Evolutionary conservation across 768 basidiomycete genomes (phyloP), one percentile per base, ranked within the genome.

Genomic region (Sutorius australiensis): DNA sequence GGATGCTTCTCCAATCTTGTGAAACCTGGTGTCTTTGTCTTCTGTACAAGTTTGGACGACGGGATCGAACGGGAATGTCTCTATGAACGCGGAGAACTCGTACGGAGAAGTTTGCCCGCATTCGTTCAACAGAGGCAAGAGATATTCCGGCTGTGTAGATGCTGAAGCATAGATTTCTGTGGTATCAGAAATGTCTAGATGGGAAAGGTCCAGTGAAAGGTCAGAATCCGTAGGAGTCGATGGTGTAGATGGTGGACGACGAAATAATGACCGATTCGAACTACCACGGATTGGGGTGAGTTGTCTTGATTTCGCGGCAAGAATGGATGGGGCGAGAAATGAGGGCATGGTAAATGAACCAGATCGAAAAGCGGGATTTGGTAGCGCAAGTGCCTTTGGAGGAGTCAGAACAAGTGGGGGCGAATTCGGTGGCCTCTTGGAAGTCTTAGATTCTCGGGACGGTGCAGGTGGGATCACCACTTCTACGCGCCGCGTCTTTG

Each of bases 1-100:
- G 45, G 89, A 92, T 7, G 97, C 97, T 72, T 99, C 97, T 38
- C 95, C 95, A 42, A 98, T 85, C 71, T 99, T 99, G 59, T 72
- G 76, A 70, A 93, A 92, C 6, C 51, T 68, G 21, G 69, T 54
- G 55, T 71, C 58, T 59, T 59, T 71, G 60, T 54, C 61, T 33
- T 62, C 59, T 30, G 59, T 56, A 10, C 64, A 62, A 39, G 69
- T 67, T 42, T 65, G 72, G n/a, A 88, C 78, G 49, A 89, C 75
- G 3, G 83, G 79, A 61, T 91, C 89, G 56, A 79, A 81, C 10
- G 87, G 88, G 62, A 92, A 92, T 19, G 82, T 81, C 58, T 86
- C 81, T 34, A 93, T 88, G 71, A 93, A 93, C 3, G 86, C 79
- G 40, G 87, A 88, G 61, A 93, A 92, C 56, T 90, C 87, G 59